Base-by-base conservation (phyloP, 1,284 basidiomycete species). In the Rhodotorula sp. region DNA sequence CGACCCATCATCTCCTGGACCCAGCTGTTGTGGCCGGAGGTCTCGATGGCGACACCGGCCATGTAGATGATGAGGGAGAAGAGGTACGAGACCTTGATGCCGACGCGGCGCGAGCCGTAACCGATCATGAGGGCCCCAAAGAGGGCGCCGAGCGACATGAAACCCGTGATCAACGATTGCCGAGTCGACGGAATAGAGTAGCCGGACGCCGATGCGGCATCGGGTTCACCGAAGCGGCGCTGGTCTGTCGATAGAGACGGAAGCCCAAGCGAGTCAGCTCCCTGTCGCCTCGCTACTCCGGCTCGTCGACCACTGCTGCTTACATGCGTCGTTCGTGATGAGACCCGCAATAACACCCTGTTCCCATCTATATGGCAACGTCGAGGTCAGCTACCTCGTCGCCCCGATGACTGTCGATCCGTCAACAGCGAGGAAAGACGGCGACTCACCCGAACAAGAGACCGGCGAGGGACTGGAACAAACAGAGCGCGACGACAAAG, bases 21-120 rank as follows among this genome's bases (percentile, higher is more conserved):
- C 74, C 78, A 80, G 16, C 78, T 76, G 68, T 72, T 72, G 68
- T 76, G 75, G 21, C 79, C 76, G 7, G 68, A 71, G 3, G 79
- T 79, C 75, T 83, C 82, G 75, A 83, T 80, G 54, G 82, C 81
- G 54, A 81, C 78, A 65, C 82, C 82, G 68, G 80, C 76, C 64
- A 81, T 78, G 79, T 81, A 81, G 77, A 82, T 81, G 57, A 79
- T 59, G 60, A 83, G 78, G 55, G 64, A 54, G 68, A 74, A 60
- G 38, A 76, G 43, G 63, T 62, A 71, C 5, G 71, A 64, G 38
- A 55, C 31, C 71, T 76, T 76, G 69, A 73, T 73, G 28, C 74
- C 74, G 62, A 66, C 31, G 18, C 61, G 55, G 18, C 60, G 58
- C 15, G 65, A 61, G 55, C 64, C 67, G 16, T 47, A 48, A 5